phyloP scores from a whole-genome alignment of 1,139 yeast species.

The Nakaseomyces nivariensis region DNA sequence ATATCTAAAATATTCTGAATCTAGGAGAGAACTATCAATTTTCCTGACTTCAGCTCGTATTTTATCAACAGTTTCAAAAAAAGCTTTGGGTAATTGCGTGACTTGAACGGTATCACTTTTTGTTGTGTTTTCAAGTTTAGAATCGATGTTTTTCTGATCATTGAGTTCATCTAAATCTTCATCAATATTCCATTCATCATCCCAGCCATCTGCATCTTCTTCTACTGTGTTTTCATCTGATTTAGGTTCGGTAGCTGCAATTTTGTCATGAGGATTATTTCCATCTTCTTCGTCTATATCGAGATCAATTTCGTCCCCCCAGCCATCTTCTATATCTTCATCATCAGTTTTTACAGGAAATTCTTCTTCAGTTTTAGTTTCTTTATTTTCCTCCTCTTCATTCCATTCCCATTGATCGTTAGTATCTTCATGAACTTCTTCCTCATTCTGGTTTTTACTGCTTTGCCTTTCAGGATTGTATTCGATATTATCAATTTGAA shows the following conservation, averaged over 20 bases:
- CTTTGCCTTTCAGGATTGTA: neutral
- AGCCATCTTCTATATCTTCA: conserved; percentile 12
- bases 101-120: conserved; percentile 4
- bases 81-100: conserved; percentile 15
- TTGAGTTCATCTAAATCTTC: conserved; percentile 11
- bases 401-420: conserved; percentile 21
- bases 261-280: neutral
- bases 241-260: conserved; percentile 4
- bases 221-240: neutral
- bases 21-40: conserved; percentile 7
- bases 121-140: neutral
- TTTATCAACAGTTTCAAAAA: conserved; percentile 7
- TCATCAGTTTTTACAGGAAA: neutral
- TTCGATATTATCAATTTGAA: neutral
- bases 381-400: conserved; percentile 8
- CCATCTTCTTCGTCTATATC: conserved; percentile 12
- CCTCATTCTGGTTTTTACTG: neutral
- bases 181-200: conserved; percentile 24
- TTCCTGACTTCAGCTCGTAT: conserved; percentile 13
- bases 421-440: neutral
- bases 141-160: neutral
- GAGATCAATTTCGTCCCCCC: conserved; percentile 19
- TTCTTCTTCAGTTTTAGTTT: neutral
- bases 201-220: conserved; percentile 20
- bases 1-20: conserved; percentile 14